Conservation (phyloP, 495 filamentous ascomycete genomes). For the Penicillium odoratum region DNA sequence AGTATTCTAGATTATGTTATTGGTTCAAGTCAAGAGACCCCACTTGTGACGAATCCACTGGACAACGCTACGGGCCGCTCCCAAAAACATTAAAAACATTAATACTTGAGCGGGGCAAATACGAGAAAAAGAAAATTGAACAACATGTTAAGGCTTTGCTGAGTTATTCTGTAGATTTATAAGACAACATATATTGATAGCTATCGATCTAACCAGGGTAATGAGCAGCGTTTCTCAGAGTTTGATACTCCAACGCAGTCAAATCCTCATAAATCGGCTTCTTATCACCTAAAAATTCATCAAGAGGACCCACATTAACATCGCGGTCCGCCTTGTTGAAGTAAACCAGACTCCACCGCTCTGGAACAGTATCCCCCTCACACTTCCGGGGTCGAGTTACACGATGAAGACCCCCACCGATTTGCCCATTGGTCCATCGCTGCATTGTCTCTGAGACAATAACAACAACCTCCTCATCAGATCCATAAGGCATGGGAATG, state of each 20-base stretch:
- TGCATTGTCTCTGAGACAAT: slow-evolving; percentile 30
- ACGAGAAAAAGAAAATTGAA: not conserved
- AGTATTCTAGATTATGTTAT: not conserved
- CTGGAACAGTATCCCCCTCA: slow-evolving; percentile 4
- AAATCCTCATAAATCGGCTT: slow-evolving; percentile 9
- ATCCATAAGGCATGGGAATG: slow-evolving; percentile 9
- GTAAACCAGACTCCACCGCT: slow-evolving; percentile 6
- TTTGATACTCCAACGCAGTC: slow-evolving; percentile 14
- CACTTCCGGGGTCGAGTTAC: slow-evolving; percentile 22
- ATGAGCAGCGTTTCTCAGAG: not conserved
- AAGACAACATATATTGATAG: too few relatives aligned
- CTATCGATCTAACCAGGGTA: not conserved
- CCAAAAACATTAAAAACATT: not conserved
- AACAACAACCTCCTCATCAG: slow-evolving; percentile 40
- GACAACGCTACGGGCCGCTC: not conserved
- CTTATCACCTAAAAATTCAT: slow-evolving; percentile 6
- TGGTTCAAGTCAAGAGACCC: not conserved
- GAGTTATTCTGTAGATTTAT: too few relatives aligned
- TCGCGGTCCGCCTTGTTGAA: slow-evolving; percentile 14
- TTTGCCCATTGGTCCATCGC: slow-evolving; percentile 30
- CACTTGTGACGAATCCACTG: not conserved
- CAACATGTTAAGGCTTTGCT: too few relatives aligned
- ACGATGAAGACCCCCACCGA: slow-evolving; percentile 47
- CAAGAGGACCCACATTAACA: slow-evolving; percentile 10
- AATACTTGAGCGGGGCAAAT: not conserved